Conservation (phyloP, 495 filamentous ascomycete genomes). For the Penicillium soppii region DNA sequence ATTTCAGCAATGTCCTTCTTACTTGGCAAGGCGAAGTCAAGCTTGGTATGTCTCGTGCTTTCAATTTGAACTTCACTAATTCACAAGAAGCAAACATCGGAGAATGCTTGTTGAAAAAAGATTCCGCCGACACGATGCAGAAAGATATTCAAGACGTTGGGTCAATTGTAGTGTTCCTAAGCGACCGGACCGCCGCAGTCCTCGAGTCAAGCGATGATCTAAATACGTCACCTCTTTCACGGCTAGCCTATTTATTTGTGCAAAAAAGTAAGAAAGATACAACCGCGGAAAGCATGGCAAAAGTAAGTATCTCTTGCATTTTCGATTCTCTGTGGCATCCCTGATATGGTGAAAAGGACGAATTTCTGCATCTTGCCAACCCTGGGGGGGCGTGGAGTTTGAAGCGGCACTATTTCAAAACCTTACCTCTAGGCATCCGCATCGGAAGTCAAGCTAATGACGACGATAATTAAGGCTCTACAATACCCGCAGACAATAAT, state of each 20-base stretch:
- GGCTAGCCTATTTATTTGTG: not conserved
- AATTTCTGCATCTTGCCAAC: no score
- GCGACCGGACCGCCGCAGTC: not conserved
- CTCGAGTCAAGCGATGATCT: not conserved
- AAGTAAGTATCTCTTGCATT: not conserved
- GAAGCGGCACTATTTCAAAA: no score
- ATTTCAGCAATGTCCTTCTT: conserved; percentile 9
- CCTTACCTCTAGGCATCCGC: no score
- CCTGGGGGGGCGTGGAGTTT: no score
- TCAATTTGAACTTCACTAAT: not conserved
- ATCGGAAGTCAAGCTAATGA: no score
- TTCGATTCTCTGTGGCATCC: no score
- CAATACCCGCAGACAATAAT: no score
- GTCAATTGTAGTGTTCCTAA: not conserved
- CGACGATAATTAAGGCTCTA: no score
- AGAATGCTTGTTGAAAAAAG: conserved; percentile 6
- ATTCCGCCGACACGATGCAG: not conserved
- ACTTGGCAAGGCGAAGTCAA: conserved; percentile 7
- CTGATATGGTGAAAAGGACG: no score
- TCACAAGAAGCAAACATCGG: conserved; percentile 12
- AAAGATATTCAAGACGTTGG: conserved; percentile 3
- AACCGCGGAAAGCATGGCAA: not conserved
- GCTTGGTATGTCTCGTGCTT: conserved; percentile 5
- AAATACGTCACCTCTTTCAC: not conserved
- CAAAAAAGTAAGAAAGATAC: not conserved